Conservation (phyloP, 2,329 filamentous ascomycete genomes). For the Penicillium sp. region DNA sequence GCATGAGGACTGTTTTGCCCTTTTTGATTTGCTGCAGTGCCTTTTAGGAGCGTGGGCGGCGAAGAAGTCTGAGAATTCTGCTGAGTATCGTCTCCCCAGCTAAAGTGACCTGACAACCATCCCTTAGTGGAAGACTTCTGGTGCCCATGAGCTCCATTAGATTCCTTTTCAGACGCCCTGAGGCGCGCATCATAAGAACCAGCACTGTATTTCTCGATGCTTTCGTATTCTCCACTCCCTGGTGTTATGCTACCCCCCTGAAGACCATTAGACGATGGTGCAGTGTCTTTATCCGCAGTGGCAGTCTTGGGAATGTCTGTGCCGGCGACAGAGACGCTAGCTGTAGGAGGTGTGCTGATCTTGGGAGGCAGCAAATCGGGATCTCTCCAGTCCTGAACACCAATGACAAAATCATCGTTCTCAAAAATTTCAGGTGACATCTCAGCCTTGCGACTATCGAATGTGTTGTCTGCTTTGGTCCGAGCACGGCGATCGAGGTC, state of each 20-base stretch:
- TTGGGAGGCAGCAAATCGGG: slow-evolving; percentile 63
- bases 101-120: slow-evolving; percentile 40
- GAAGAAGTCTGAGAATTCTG: slow-evolving; percentile 15
- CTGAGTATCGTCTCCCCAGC: slow-evolving; percentile 26
- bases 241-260: slow-evolving; percentile 69
- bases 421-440: slow-evolving; percentile 31
- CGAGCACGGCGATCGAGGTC: slow-evolving; percentile 31
- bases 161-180: slow-evolving; percentile 14
- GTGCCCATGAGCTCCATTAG: slow-evolving; percentile 9
- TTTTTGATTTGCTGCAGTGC: slow-evolving; percentile 17
- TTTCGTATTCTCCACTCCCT: slow-evolving; percentile 68
- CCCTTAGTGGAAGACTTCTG: slow-evolving; percentile 19
- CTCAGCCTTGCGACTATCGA: slow-evolving; percentile 23
- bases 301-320: slow-evolving; percentile 31
- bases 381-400: slow-evolving; percentile 84
- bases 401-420: slow-evolving; percentile 71
- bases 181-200: slow-evolving; percentile 15
- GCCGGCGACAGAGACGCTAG: slow-evolving; percentile 24
- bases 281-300: slow-evolving; percentile 33
- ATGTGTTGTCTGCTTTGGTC: slow-evolving; percentile 11
- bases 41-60: slow-evolving; percentile 9
- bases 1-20: slow-evolving; percentile 15
- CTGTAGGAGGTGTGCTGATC: slow-evolving; percentile 24
- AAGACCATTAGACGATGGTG: slow-evolving; percentile 39
- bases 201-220: slow-evolving; percentile 37